Evolutionary conservation across 2,329 filamentous ascomycete species (phyloP).

Genomic region (Tolypocladium inflatum): DNA sequence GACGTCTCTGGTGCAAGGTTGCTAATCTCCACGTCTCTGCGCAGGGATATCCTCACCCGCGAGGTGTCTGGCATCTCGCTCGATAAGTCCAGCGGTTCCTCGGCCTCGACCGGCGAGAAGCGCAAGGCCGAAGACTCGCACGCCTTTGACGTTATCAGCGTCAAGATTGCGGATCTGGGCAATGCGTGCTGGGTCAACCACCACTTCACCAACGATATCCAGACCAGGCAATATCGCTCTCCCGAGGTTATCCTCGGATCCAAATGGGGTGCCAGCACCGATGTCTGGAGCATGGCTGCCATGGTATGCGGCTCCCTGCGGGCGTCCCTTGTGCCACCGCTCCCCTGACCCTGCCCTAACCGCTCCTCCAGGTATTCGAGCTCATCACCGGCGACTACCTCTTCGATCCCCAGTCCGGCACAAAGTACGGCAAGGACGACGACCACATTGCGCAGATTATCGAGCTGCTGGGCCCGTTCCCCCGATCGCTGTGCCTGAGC

Average conservation of each 20-base stretch:
- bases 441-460: conserved; percentile 99
- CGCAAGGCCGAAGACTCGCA: conserved; percentile 48
- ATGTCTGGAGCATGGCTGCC: conserved; percentile 98
- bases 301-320: conserved; percentile 59
- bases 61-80: conserved; percentile 94
- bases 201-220: conserved; percentile 98
- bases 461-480: conserved; percentile 87
- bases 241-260: conserved; percentile 93
- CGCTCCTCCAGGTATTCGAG: conserved; percentile 67
- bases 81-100: conserved; percentile 54
- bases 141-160: conserved; percentile 71
- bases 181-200: conserved; percentile 99
- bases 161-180: conserved; percentile 96
- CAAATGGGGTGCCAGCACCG: conserved; percentile 98
- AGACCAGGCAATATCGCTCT: conserved; percentile 93
- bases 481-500: conserved; percentile 80
- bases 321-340: not conserved
- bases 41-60: conserved; percentile 76
- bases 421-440: conserved; percentile 98
- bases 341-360: not conserved
- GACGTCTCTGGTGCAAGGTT: not conserved
- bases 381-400: conserved; percentile 97
- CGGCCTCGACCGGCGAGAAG: conserved; percentile 51
- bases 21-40: not conserved
- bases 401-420: conserved; percentile 96